These are phyloP conservation scores for Pleurotus tuber-regium DNA, from an alignment of 768 basidiomycete species.

Conservation along the genomic window DNA sequence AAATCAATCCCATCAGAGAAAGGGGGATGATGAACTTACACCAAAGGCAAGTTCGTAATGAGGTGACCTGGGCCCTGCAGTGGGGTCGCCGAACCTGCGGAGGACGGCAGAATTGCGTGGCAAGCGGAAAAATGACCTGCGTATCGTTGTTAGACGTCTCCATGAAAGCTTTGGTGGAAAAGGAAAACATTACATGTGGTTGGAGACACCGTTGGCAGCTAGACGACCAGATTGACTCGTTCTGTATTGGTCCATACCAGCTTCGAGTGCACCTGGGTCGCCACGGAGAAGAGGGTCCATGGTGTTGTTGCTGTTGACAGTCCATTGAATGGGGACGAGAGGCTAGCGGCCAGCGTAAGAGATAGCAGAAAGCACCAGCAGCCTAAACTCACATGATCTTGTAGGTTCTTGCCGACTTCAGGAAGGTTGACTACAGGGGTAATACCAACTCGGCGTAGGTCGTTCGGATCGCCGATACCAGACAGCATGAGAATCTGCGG, in stretches of 20 bases:
- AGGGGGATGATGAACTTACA: slow-evolving; percentile 21
- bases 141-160: background rate
- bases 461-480: slow-evolving; percentile 50
- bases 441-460: slow-evolving; percentile 42
- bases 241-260: slow-evolving; percentile 17
- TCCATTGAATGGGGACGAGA: background rate
- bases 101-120: slow-evolving; percentile 26
- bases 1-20: slow-evolving; percentile 12
- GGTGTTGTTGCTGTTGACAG: slow-evolving; percentile 15
- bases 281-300: slow-evolving; percentile 11
- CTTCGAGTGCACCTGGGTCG: slow-evolving; percentile 13
- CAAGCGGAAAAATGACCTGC: slow-evolving; percentile 21
- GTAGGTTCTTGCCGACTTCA: slow-evolving; percentile 22
- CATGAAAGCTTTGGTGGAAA: background rate
- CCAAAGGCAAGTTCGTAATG: slow-evolving; percentile 33
- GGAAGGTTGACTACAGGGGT: slow-evolving; percentile 38
- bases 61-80: slow-evolving; percentile 30
- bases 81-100: slow-evolving; percentile 27
- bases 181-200: slow-evolving; percentile 15
- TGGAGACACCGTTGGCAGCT: slow-evolving; percentile 1
- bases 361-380: background rate
- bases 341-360: slow-evolving; percentile 14
- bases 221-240: slow-evolving; percentile 18
- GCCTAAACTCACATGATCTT: background rate
- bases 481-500: slow-evolving; percentile 50